Base-by-base conservation (phyloP, 176 grass and related monocot species). In the Oryza nivara region DNA sequence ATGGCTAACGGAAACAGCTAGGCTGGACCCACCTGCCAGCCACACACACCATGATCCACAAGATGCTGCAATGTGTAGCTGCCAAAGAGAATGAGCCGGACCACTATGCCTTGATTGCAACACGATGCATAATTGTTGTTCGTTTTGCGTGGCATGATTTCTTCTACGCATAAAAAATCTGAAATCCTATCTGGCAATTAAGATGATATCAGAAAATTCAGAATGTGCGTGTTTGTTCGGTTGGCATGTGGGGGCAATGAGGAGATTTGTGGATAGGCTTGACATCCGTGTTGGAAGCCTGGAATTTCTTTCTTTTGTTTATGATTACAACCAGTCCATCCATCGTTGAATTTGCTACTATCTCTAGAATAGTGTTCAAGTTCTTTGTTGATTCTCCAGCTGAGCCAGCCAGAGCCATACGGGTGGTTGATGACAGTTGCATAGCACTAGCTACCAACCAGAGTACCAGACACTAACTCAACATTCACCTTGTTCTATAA, bases 11-110 rank as follows among this genome's bases (percentile, higher is more conserved):
- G 16, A 70, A 49, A 70, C 79, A 76, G 86, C 79, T 60, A 9
- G 72, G 51, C 48, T 40, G 40, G 79, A 14, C 49, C 79, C 72
- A 70, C 64, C 8, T 26, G 34, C 11, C 74, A 85, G 70, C 5
- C 68, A 28, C n/a, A 46, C 41, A 20, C 52, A 56, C 52, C 52
- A 56, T 56, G 52, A 56, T 56, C 52, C 52, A 47, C 19, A 63
- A 64, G 65, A 76, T 69, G 73, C 72, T 9, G 65, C 63, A 58
- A 47, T 61, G 7, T 61, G 20, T 26, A 85, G 78, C 74, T 36
- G 66, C 49, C 66, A 83, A 45, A 72, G 9, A 60, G 86, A 84
- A 83, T 65, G 68, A 74, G 60, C 68, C 44, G 34, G 74, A 68
- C 68, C 67, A 12, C 32, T 19, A 74, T 54, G 30, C 74, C 9